phyloP scores from a whole-genome alignment of 441 rosid species.

The Aleurites moluccanus region DNA sequence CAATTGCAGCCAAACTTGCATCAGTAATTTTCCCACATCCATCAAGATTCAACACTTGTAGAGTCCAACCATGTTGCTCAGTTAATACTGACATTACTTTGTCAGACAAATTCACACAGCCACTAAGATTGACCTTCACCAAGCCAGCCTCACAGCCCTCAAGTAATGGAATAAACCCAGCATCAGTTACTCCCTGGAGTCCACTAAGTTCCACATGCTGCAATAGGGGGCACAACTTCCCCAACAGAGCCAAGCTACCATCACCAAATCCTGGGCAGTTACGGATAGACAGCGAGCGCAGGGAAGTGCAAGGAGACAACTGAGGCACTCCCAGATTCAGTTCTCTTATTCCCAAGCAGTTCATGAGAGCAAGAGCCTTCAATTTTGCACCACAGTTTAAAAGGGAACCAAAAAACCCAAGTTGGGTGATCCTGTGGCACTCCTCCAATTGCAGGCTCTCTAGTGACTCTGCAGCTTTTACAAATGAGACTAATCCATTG shows the following conservation, averaged over 20 bases:
- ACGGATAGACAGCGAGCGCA: conserved; percentile 55
- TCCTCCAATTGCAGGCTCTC: conserved; percentile 83
- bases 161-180: conserved; percentile 61
- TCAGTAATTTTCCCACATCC: conserved; percentile 71
- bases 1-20: conserved; percentile 60
- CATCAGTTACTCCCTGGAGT: conserved; percentile 71
- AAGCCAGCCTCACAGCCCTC: conserved; percentile 54
- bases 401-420: conserved; percentile 76
- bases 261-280: conserved; percentile 94
- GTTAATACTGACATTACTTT: conserved; percentile 52
- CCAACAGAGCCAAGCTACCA: conserved; percentile 56
- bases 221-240: conserved; percentile 69
- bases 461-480: conserved; percentile 55
- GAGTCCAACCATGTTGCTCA: conserved; percentile 64
- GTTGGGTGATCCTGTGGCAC: conserved; percentile 82
- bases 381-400: conserved; percentile 64
- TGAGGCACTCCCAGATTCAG: conserved; percentile 36
- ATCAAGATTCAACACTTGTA: conserved; percentile 66
- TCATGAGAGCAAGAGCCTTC: conserved; percentile 63
- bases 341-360: conserved; percentile 79
- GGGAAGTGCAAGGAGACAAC: conserved; percentile 45
- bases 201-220: conserved; percentile 64
- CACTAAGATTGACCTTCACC: conserved; percentile 71
- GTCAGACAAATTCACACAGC: conserved; percentile 67
- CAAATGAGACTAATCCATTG: conserved; percentile 70